Evolutionary conservation across 2,329 filamentous ascomycete species (phyloP).

Genomic region (Phoma sp.): DNA sequence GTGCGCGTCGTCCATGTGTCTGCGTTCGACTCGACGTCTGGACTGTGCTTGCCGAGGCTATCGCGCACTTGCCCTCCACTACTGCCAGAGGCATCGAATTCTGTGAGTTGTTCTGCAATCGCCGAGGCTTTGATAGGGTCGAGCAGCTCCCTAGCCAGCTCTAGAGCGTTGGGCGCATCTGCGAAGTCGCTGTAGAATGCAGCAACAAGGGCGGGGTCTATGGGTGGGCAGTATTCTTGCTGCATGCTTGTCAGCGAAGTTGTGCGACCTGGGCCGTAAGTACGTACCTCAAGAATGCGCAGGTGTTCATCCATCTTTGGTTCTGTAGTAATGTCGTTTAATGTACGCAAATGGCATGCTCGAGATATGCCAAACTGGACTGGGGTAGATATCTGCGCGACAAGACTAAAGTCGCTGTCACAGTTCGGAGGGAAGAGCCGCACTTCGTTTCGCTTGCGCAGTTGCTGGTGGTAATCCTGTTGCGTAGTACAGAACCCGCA

Average conservation of each 20-base stretch:
- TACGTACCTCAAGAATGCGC: slow-evolving; percentile 41
- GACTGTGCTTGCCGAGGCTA: slow-evolving; percentile 25
- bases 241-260: slow-evolving; percentile 45
- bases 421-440: not conserved
- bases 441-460: not conserved
- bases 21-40: slow-evolving; percentile 43
- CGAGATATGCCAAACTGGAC: slow-evolving; percentile 6
- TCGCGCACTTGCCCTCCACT: slow-evolving; percentile 51
- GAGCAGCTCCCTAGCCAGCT: slow-evolving; percentile 65
- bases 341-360: slow-evolving; percentile 36
- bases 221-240: slow-evolving; percentile 73
- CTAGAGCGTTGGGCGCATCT: slow-evolving; percentile 59
- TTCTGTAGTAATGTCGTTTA: slow-evolving; percentile 34
- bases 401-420: not conserved
- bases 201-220: slow-evolving; percentile 79
- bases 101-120: slow-evolving; percentile 70
- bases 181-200: slow-evolving; percentile 79
- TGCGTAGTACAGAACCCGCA: not conserved
- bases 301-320: slow-evolving; percentile 46
- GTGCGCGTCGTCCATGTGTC: slow-evolving; percentile 51
- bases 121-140: slow-evolving; percentile 71
- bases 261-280: slow-evolving; percentile 7
- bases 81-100: slow-evolving; percentile 80
- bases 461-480: not conserved
- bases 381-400: not conserved